Conservation (phyloP, 1,284 basidiomycete species). For the Apiotrichum domesticum region DNA sequence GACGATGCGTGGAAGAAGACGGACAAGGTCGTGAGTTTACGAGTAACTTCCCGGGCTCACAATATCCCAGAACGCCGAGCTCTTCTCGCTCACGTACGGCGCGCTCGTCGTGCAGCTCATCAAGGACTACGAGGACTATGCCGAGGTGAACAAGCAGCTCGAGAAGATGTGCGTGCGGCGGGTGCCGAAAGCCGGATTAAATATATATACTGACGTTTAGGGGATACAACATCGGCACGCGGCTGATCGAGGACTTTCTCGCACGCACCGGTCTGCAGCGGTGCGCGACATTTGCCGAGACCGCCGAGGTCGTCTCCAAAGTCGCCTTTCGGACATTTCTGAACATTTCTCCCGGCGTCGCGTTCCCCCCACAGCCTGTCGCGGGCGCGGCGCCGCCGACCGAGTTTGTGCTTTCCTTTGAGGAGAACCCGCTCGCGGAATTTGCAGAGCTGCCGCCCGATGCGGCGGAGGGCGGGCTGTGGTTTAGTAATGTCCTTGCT, state of each 20-base stretch:
- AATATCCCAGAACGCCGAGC: conserved; percentile 65
- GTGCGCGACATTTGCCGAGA: conserved; percentile 86
- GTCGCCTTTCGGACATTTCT: conserved; percentile 99
- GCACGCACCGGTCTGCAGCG: conserved; percentile 78
- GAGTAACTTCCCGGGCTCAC: too few relatives aligned
- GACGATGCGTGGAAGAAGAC: conserved; percentile 90
- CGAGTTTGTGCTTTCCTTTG: conserved; percentile 78
- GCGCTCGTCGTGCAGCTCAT: conserved; percentile 96
- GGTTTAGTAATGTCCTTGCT: conserved; percentile 94
- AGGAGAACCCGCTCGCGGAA: conserved; percentile 94
- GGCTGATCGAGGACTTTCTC: conserved; percentile 95
- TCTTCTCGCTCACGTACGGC: conserved; percentile 95
- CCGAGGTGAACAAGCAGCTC: conserved; percentile 63
- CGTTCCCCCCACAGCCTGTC: conserved; percentile 53
- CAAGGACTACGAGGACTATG: conserved; percentile 98
- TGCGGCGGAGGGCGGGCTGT: conserved; percentile 77
- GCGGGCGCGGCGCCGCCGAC: conserved; percentile 4
- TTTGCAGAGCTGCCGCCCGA: conserved; percentile 96
- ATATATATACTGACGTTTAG: conserved; percentile 51
- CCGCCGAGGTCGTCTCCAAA: conserved; percentile 90
- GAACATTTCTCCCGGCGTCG: conserved; percentile 80
- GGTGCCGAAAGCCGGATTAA: conserved; percentile 1
- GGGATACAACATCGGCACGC: conserved; percentile 97
- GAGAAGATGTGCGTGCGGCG: conserved; percentile 54
- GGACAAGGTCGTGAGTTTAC: conserved; percentile 68